phyloP scores from a whole-genome alignment of 2,329 filamentous ascomycete genomes.

The Phaeoacremonium minimum region DNA sequence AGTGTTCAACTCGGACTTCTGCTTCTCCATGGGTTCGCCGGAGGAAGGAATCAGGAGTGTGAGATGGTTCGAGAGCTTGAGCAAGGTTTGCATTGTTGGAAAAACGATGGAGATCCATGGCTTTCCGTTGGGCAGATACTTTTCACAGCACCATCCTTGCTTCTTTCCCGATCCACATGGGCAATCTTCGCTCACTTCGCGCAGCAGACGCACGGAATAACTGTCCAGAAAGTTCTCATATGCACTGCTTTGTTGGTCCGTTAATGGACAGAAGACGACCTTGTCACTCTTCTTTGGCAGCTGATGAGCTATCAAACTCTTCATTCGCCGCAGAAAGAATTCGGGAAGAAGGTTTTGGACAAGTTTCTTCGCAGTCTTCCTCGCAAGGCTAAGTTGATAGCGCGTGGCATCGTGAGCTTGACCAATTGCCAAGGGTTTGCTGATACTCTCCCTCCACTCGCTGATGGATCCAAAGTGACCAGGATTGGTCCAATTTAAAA shows the following conservation, averaged over 20 bases:
- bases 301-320: slow-evolving; percentile 85
- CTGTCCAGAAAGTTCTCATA: slow-evolving; percentile 81
- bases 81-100: slow-evolving; percentile 74
- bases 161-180: slow-evolving; percentile 65
- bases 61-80: slow-evolving; percentile 91
- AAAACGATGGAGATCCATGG: slow-evolving; percentile 79
- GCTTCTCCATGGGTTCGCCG: slow-evolving; percentile 64
- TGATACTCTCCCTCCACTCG: slow-evolving; percentile 77
- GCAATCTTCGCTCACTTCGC: slow-evolving; percentile 63
- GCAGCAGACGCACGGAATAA: slow-evolving; percentile 65
- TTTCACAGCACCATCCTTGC: slow-evolving; percentile 77
- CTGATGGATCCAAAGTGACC: slow-evolving; percentile 60
- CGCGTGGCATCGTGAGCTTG: slow-evolving; percentile 90
- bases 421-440: slow-evolving; percentile 75
- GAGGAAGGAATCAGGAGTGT: slow-evolving; percentile 72
- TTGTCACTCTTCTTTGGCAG: slow-evolving; percentile 91
- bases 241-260: slow-evolving; percentile 72
- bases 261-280: slow-evolving; percentile 92
- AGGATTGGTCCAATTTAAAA: slow-evolving; percentile 94
- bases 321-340: slow-evolving; percentile 91
- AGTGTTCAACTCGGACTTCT: slow-evolving; percentile 70
- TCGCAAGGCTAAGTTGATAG: slow-evolving; percentile 73
- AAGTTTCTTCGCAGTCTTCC: slow-evolving; percentile 78
- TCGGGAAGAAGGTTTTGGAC: slow-evolving; percentile 82
- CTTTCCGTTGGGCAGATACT: slow-evolving; percentile 53